These are phyloP conservation scores for Spergularia bocconei DNA, from an alignment of 148 eudicot species.

Conservation along the genomic window DNA sequence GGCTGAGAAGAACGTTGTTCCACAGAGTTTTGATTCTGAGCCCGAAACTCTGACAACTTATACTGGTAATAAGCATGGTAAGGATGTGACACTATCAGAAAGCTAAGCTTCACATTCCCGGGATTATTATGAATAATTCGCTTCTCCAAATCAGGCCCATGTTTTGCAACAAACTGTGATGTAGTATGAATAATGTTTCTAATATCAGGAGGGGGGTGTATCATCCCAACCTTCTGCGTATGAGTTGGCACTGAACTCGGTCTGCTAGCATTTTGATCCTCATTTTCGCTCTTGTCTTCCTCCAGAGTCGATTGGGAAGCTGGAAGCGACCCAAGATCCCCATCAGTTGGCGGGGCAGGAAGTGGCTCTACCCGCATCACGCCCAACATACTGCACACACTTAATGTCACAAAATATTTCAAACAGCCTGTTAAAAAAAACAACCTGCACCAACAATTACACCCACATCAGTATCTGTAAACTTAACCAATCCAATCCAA, in stretches of 20 bases:
- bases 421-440: background rate
- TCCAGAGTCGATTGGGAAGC: slow-evolving; percentile 42
- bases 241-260: slow-evolving; percentile 54
- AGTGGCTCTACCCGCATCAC: slow-evolving; percentile 54
- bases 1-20: slow-evolving; percentile 33
- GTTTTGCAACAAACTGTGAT: slow-evolving; percentile 68
- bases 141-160: slow-evolving; percentile 76
- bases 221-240: slow-evolving; percentile 60
- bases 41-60: slow-evolving; percentile 60
- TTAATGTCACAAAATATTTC: background rate
- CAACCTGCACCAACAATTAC: background rate
- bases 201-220: slow-evolving; percentile 76
- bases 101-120: slow-evolving; percentile 66
- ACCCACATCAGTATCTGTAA: background rate
- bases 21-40: slow-evolving; percentile 42
- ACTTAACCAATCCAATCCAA: too few relatives aligned
- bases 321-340: slow-evolving; percentile 65
- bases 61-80: slow-evolving; percentile 80
- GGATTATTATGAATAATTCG: slow-evolving; percentile 62
- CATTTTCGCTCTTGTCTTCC: slow-evolving; percentile 31
- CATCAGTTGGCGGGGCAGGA: slow-evolving; percentile 75
- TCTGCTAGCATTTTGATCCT: slow-evolving; percentile 34
- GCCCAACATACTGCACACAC: slow-evolving; percentile 42
- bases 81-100: slow-evolving; percentile 63
- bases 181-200: slow-evolving; percentile 76